Conservation (phyloP, 805 yeast genomes). For the Cyberlindnera xishuangbannaensis region DNA sequence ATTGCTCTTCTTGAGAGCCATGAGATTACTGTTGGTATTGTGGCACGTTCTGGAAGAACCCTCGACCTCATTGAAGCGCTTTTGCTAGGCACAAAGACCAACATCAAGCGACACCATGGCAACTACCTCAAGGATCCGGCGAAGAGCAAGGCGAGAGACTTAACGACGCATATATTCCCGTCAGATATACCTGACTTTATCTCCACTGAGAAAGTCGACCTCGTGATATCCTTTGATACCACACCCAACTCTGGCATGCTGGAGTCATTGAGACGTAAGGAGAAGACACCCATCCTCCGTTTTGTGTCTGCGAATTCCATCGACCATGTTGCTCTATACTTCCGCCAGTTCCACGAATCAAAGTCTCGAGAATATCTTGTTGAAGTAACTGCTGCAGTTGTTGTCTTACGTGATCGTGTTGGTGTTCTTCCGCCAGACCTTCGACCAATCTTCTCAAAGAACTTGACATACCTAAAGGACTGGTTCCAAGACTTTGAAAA, state of each 20-base stretch:
- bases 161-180: slow-evolving; percentile 19
- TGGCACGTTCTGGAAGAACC: slow-evolving; percentile 62
- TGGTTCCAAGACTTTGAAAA: slow-evolving; percentile 47
- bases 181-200: slow-evolving; percentile 12
- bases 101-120: slow-evolving; percentile 57
- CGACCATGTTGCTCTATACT: slow-evolving; percentile 67
- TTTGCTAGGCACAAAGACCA: slow-evolving; percentile 53
- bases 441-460: slow-evolving; percentile 65
- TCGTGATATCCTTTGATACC: slow-evolving; percentile 59
- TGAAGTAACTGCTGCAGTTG: slow-evolving; percentile 74
- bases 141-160: slow-evolving; percentile 25
- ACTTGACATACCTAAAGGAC: slow-evolving; percentile 52
- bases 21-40: slow-evolving; percentile 54
- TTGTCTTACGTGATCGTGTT: slow-evolving; percentile 72
- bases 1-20: slow-evolving; percentile 46
- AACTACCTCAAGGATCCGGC: slow-evolving; percentile 48
- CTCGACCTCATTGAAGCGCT: slow-evolving; percentile 72
- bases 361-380: slow-evolving; percentile 44
- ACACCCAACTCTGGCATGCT: slow-evolving; percentile 39
- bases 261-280: slow-evolving; percentile 26
- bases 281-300: slow-evolving; percentile 52
- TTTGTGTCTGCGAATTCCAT: slow-evolving; percentile 74
- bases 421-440: slow-evolving; percentile 80
- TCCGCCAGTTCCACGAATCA: slow-evolving; percentile 30
- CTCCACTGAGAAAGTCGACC: slow-evolving; percentile 38